Base-by-base conservation (phyloP, 2,329 filamentous ascomycete species). In the Cylindrodendrum hubeiense region DNA sequence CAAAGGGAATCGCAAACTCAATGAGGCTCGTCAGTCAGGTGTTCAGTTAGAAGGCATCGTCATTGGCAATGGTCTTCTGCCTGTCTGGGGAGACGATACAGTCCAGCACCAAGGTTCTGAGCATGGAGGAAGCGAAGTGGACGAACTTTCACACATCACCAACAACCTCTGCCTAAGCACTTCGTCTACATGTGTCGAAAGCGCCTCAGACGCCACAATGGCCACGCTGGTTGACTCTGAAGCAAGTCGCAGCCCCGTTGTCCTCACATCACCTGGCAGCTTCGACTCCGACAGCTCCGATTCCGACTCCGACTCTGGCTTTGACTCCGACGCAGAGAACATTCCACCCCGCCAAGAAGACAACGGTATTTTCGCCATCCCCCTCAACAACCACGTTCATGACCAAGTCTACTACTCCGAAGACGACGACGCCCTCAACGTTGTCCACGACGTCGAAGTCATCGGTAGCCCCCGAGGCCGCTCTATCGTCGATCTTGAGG, bases 361-460 rank as follows among this genome's bases (percentile, higher is more conserved):
- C 0, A 50, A 46, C 4, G 46, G 41, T 5, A 37, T 69, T 9
- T 67, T 66, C 5, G 60, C 60, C 10, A 60, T 75, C 10, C 37
- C 51, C 9, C 43, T 74, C 24, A 59, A 68, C 34, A 77, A 75
- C 26, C 56, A 65, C 12, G 64, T 79, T 1, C 55, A 67, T 2
- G 41, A 60, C 1, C 60, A 67, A 13, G 67, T 74, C 0, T 56
- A 62, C 3, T 74, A 70, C 17, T 69, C 69, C 4, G 74, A 72
- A 4, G 50, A 58, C 12, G 61, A 65, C 1, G 59, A 63, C 6
- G 67, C 67, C 7, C 34, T 30, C 3, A 75, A 78, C 52, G 61
- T 79, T 4, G 49, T 79, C 12, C 71, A 76, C 60, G 71, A 72
- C 26, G 76, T 75, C 13, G 60, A 76, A 13, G 37, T 79, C 1